Conservation (phyloP, 2,329 filamentous ascomycete species). For the Dichotomopilus funicola region DNA sequence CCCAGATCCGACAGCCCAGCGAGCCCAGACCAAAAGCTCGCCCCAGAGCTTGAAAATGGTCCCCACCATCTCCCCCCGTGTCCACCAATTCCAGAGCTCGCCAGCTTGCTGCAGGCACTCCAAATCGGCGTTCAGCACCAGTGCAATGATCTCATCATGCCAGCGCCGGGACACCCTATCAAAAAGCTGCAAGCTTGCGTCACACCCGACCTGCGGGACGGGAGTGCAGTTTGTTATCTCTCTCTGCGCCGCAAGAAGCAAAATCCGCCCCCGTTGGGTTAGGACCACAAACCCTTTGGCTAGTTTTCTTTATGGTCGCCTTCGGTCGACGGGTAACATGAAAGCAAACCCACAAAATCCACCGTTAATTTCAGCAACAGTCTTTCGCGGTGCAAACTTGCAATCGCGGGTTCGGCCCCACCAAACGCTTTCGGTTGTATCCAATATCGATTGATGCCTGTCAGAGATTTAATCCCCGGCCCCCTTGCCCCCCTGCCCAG, state of each 20-base stretch:
- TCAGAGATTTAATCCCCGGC: constrained; percentile 3
- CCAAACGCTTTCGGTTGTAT: neutral
- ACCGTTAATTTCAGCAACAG: neutral
- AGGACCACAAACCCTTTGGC: no score
- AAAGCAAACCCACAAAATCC: neutral
- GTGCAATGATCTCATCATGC: constrained; percentile 28
- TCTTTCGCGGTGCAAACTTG: no score
- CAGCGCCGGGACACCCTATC: constrained; percentile 11
- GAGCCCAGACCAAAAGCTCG: neutral
- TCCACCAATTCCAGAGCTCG: no score
- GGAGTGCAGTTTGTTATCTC: neutral
- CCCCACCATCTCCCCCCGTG: no score
- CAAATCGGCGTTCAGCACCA: constrained; percentile 2
- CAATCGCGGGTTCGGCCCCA: no score
- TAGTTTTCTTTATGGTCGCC: no score
- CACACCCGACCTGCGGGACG: neutral
- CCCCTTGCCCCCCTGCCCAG: constrained; percentile 1
- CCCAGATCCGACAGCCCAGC: neutral
- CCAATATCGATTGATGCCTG: neutral
- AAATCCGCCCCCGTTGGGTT: no score
- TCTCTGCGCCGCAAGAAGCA: neutral
- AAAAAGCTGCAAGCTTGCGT: neutral
- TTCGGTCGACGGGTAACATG: no score
- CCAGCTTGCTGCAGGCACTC: neutral
- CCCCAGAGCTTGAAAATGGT: neutral